Percentiles rank a stretch among this genome's conserved stretches.
These are phyloP conservation scores for Mimosa bimucronata DNA, from an alignment of 306 rosid species.

Conservation along the genomic window DNA sequence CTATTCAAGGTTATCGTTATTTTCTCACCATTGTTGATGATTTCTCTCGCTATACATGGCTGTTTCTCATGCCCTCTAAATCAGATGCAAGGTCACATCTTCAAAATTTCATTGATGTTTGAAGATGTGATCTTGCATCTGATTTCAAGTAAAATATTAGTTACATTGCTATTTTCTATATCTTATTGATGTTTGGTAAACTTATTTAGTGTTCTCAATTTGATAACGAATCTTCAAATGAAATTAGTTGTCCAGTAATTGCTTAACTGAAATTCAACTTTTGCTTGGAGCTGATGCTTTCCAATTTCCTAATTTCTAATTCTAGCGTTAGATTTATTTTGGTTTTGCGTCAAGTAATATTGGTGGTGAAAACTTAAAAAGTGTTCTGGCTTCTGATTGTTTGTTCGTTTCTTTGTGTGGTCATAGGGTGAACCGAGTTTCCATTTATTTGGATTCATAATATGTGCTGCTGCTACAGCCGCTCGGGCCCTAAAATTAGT, in stretches of 20 bases:
- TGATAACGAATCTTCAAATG: neutral
- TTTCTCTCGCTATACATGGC: no score
- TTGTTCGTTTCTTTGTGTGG: slow-evolving; percentile 37
- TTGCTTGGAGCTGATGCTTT: slow-evolving; percentile 25
- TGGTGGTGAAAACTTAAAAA: slow-evolving; percentile 25
- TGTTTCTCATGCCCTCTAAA: no score
- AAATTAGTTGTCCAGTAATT: slow-evolving; percentile 17
- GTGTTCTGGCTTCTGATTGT: slow-evolving; percentile 30
- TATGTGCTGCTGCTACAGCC: slow-evolving; percentile 96
- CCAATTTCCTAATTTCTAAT: slow-evolving; percentile 6
- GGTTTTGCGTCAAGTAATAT: slow-evolving; percentile 3
- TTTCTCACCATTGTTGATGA: no score
- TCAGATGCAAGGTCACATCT: no score
- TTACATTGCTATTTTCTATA: no score
- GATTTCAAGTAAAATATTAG: no score
- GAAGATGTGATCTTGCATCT: no score
- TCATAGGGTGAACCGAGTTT: slow-evolving; percentile 96
- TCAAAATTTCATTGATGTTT: no score
- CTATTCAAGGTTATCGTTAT: no score
- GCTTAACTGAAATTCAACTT: slow-evolving; percentile 14
- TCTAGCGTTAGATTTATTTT: neutral
- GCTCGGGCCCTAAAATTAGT: slow-evolving; percentile 98
- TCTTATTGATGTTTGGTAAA: slow-evolving; percentile 16
- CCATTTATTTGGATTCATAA: slow-evolving; percentile 91
- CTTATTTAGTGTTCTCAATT: slow-evolving; percentile 4